These are phyloP conservation scores for Castanopsis chinensis DNA, from an alignment of 306 rosid species.

Conservation along the genomic window DNA sequence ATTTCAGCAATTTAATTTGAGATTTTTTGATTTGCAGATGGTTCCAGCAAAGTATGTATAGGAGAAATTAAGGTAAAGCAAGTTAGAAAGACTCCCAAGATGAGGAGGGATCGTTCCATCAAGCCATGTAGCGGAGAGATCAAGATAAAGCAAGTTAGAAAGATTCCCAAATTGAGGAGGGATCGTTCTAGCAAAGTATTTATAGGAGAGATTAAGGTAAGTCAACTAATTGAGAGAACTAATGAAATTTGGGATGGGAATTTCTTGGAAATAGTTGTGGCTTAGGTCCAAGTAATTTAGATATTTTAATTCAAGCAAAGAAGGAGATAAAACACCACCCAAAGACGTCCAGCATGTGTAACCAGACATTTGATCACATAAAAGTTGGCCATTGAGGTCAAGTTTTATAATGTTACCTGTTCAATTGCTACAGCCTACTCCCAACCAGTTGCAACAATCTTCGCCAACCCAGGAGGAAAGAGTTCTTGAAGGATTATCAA, in stretches of 20 bases:
- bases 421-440: slow-evolving; percentile 7
- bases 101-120: too few relatives aligned
- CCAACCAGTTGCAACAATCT: slow-evolving; percentile 27
- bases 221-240: too few relatives aligned
- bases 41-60: too few relatives aligned
- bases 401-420: slow-evolving; percentile 18
- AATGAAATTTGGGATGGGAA: too few relatives aligned
- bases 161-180: slow-evolving; percentile 18
- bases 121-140: not conserved
- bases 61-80: too few relatives aligned
- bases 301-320: slow-evolving; percentile 10
- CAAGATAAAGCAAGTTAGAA: slow-evolving; percentile 14
- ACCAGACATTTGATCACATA: not conserved
- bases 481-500: slow-evolving; percentile 5
- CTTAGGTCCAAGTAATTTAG: too few relatives aligned
- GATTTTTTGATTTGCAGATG: too few relatives aligned
- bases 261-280: too few relatives aligned
- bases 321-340: slow-evolving; percentile 19
- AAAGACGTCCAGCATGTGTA: fast-evolving
- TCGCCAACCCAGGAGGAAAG: slow-evolving; percentile 31
- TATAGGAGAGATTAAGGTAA: slow-evolving; percentile 14
- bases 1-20: too few relatives aligned
- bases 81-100: too few relatives aligned
- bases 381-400: not conserved
- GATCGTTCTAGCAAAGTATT: not conserved